These are phyloP conservation scores for Pezicula neosporulosa DNA, from an alignment of 2,329 filamentous ascomycete genomes.

Conservation along the genomic window DNA sequence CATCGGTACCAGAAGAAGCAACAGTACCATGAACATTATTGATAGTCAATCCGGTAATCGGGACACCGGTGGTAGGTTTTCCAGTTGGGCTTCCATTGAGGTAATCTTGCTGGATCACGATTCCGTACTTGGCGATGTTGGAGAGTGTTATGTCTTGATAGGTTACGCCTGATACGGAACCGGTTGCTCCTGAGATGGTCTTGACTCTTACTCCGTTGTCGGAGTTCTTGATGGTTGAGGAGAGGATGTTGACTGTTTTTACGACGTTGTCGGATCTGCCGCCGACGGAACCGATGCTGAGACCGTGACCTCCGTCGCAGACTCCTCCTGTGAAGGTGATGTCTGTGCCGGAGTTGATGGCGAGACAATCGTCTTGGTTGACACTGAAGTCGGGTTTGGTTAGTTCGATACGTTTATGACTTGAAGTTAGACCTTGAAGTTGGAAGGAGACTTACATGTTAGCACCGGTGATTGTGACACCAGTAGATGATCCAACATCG, in stretches of 20 bases:
- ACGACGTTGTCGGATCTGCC: constrained; percentile 49
- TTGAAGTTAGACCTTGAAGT: neutral
- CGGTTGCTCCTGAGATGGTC: constrained; percentile 46
- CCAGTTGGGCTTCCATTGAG: constrained; percentile 44
- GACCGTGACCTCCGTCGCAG: constrained; percentile 28
- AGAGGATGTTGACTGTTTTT: constrained; percentile 43
- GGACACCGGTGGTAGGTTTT: constrained; percentile 39
- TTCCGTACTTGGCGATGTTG: constrained; percentile 46
- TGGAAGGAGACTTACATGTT: neutral
- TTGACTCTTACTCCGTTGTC: constrained; percentile 55
- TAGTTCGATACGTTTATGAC: neutral
- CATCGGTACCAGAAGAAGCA: constrained; percentile 27
- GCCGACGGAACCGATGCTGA: constrained; percentile 53
- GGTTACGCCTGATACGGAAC: constrained; percentile 45
- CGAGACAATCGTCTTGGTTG: constrained; percentile 55
- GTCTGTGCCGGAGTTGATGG: constrained; percentile 46
- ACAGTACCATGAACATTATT: constrained; percentile 27
- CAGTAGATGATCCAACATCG: constrained; percentile 25
- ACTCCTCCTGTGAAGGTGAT: constrained; percentile 7
- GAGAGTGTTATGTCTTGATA: constrained; percentile 46
- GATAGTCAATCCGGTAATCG: constrained; percentile 36
- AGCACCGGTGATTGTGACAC: constrained; percentile 1
- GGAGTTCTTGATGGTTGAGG: constrained; percentile 43
- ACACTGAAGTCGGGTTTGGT: neutral
- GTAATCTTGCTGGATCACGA: constrained; percentile 56